Conservation (phyloP, 1,284 basidiomycete genomes). For the Sporisorium iseilematis-ciliati region DNA sequence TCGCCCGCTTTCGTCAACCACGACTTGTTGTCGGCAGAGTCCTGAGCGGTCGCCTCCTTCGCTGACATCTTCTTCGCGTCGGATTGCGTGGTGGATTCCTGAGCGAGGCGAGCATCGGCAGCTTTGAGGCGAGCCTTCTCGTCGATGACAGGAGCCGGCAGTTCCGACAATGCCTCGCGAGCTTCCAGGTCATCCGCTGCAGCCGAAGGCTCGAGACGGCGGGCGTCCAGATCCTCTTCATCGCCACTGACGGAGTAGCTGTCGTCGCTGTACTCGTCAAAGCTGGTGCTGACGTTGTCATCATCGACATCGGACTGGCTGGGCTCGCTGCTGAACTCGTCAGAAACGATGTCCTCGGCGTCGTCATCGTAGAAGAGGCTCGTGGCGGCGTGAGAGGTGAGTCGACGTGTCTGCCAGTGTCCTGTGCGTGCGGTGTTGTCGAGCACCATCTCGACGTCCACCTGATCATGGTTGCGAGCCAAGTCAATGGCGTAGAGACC, state of each 20-base stretch:
- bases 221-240: constrained; percentile 14
- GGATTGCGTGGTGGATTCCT: background rate
- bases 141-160: constrained; percentile 34
- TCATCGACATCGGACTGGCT: constrained; percentile 60
- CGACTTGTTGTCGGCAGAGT: constrained; percentile 32
- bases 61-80: background rate
- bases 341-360: constrained; percentile 38
- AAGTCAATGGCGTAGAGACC: constrained; percentile 86
- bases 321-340: constrained; percentile 50
- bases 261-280: constrained; percentile 58
- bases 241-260: constrained; percentile 35
- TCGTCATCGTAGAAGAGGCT: constrained; percentile 58
- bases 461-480: constrained; percentile 75
- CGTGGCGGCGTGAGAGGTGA: constrained; percentile 52
- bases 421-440: constrained; percentile 43
- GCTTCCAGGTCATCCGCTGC: constrained; percentile 32
- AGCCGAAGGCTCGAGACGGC: background rate
- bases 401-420: constrained; percentile 43
- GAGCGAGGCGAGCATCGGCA: constrained; percentile 17
- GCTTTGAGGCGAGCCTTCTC: constrained; percentile 41
- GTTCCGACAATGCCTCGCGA: constrained; percentile 26
- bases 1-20: constrained; percentile 54
- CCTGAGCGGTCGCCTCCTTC: constrained; percentile 4
- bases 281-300: constrained; percentile 62
- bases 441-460: constrained; percentile 71